Conservation (phyloP, 768 basidiomycete genomes). For the Cantharellus anzutake region DNA sequence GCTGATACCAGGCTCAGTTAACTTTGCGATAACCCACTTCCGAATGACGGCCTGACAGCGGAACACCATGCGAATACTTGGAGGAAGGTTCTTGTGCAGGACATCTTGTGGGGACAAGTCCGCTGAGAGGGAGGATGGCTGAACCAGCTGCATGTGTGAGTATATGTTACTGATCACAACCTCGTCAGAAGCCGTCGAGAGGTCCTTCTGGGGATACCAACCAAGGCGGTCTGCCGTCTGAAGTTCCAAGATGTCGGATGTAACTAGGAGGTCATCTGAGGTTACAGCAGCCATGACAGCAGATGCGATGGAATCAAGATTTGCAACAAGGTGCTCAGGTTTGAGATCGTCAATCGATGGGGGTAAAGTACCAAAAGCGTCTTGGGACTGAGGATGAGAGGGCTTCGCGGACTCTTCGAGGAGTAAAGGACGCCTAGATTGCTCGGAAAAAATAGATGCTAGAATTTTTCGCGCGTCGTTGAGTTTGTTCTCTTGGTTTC, state of each 20-base stretch:
- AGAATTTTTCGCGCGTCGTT: constrained; percentile 20
- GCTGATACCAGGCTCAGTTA: constrained; percentile 46
- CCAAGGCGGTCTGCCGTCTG: constrained; percentile 63
- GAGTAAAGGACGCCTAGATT: constrained; percentile 37
- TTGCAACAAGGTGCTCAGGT: constrained; percentile 57
- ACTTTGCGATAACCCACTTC: constrained; percentile 57
- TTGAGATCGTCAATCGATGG: constrained; percentile 45
- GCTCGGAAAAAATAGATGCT: constrained; percentile 27
- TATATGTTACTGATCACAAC: constrained; percentile 70
- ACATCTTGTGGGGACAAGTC: constrained; percentile 44
- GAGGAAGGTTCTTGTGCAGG: constrained; percentile 50
- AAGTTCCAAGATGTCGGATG: constrained; percentile 61
- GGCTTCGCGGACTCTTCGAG: background rate
- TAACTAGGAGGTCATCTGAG: constrained; percentile 56
- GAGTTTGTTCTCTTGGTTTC: background rate
- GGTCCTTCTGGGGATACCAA: constrained; percentile 53
- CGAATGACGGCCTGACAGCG: constrained; percentile 58
- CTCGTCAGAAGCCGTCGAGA: constrained; percentile 30
- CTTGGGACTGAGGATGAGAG: constrained; percentile 1
- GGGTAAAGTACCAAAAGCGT: constrained; percentile 23
- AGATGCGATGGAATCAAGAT: constrained; percentile 53
- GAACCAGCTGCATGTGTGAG: constrained; percentile 49
- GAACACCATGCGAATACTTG: constrained; percentile 55
- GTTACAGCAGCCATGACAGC: constrained; percentile 54
- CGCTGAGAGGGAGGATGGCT: constrained; percentile 51